Evolutionary conservation across 495 filamentous ascomycete genomes (phyloP), one percentile per base, ranked within the genome.

Genomic region (Penicillium subrubescens): DNA sequence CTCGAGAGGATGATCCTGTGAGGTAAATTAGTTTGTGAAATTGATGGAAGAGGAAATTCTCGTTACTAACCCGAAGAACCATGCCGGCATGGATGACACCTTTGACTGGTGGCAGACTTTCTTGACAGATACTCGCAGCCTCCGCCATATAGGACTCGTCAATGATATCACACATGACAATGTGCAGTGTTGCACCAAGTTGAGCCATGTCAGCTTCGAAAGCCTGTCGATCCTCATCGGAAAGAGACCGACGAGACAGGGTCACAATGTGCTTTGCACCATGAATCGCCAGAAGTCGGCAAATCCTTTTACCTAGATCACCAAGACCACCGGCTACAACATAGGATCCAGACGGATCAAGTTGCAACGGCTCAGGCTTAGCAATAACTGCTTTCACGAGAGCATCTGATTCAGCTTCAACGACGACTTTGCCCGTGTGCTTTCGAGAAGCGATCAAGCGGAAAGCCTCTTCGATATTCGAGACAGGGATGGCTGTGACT

Each of bases 361-460:
- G 19, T 39, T 56, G 53, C 8, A 56, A 29, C 8, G 33, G 53
- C 8, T 56, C 33, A 2, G 33, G 53, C 31, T 56, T 37, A 2
- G 53, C 53, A 34, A 54, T 34, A 2, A 54, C n/a, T 17, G 33
- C 53, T 56, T 56, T 56, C 17, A 56, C 53, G 15, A 35, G 31
- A 14, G 29, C 33, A 14, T 56, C 53, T 12, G 53, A 17, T 8
- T 56, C 21, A 35, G 34, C 19, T 23, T 35, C 53, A 25, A 56
- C 25, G 31, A 82, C 72, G 2, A 82, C 59, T 60, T 83, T 84
- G 15, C 82, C 80, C 6, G 75, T 74, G 44, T 79, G 77, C 19
- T 73, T 71, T 11, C 77, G 76, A 10, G 57, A 29, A 11, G 71
- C 69, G 35, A 84, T 77, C 35, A 58, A 55, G 11, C 62, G 39